Base-by-base conservation (phyloP, 2,329 filamentous ascomycete genomes). In the Sarocladium oryzae region DNA sequence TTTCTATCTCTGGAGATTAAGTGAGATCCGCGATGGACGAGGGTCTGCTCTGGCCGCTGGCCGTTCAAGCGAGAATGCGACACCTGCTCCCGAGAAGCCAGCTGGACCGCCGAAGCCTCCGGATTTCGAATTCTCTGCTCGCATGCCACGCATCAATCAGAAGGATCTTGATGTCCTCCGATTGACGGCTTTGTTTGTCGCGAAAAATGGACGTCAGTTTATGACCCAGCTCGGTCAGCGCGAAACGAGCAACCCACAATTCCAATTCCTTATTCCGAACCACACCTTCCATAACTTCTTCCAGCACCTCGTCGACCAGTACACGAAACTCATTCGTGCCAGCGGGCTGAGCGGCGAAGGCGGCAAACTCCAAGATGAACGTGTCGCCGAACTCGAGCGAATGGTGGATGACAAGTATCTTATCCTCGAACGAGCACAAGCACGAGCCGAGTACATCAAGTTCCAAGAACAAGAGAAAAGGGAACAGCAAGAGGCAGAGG, bases 201-300 rank as follows among this genome's bases (percentile, higher is more conserved):
- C 93, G 50, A 91, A 92, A 69, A 92, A 95, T 62, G 93, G 93
- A 13, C 85, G 91, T 55, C 84, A 86, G 55, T 99, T 93, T 71
- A 89, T 96, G 81, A 96, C 90, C 20, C 81, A 86, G 51, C 74
- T 99, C 56, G 89, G 88, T 21, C 92, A 96, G 70, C 83, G 89
- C 57, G 92, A 99, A 72, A 80, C 87, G 16, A 81, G 86, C 62
- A 97, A 96, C 68, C 90, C 85, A 58, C 92, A 99, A 66, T 99
- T 97, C 67, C 90, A 96, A 69, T 99, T 99, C 64, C 76, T 99
- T 50, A 85, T 92, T 51, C 89, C 91, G 15, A 95, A 96, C 62
- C 93, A 99, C 73, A 96, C 89, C 62, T 85, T 96, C 56, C 90
- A 97, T 73, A 91, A 92, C 66, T 97, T 93, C 73, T 97, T 96